A percentile compares a stretch with the other conserved stretches of the same genome.
Conservation (phyloP, 257 asterid genomes). For the Apocynum venetum region DNA sequence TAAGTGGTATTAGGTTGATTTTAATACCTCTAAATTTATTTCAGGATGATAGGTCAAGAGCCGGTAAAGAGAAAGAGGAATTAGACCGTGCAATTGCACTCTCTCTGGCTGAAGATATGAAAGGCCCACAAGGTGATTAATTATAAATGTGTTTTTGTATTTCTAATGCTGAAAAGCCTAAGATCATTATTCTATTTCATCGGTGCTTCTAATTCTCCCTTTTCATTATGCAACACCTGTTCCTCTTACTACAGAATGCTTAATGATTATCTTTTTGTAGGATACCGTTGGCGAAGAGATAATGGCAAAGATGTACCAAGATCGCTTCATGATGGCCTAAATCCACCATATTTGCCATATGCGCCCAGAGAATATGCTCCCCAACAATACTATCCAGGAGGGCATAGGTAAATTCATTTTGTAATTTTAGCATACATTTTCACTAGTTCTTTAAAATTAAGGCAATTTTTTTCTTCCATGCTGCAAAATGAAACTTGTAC, state of each 20-base stretch:
- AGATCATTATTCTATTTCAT: background rate
- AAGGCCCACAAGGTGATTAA: conserved; percentile 53
- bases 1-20: background rate
- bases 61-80: conserved; percentile 67
- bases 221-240: background rate
- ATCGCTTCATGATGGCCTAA: conserved; percentile 44
- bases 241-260: background rate
- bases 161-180: background rate
- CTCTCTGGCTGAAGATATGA: conserved; percentile 69
- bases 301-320: conserved; percentile 52
- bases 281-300: conserved; percentile 51
- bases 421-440: background rate
- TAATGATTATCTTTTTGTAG: conserved; percentile 30
- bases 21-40: conserved; percentile 15
- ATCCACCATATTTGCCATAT: conserved; percentile 46
- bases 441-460: background rate
- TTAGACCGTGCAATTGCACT: conserved; percentile 81
- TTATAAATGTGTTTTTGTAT: background rate
- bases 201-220: background rate
- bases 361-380: conserved; percentile 48
- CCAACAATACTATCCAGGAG: conserved; percentile 31
- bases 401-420: conserved; percentile 43
- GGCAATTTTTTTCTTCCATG: background rate
- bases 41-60: conserved; percentile 74
- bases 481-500: background rate